Evolutionary conservation across 2,329 filamentous ascomycete species (phyloP), one percentile per base, ranked within the genome.

Genomic region (Botrytis hyacinthi): DNA sequence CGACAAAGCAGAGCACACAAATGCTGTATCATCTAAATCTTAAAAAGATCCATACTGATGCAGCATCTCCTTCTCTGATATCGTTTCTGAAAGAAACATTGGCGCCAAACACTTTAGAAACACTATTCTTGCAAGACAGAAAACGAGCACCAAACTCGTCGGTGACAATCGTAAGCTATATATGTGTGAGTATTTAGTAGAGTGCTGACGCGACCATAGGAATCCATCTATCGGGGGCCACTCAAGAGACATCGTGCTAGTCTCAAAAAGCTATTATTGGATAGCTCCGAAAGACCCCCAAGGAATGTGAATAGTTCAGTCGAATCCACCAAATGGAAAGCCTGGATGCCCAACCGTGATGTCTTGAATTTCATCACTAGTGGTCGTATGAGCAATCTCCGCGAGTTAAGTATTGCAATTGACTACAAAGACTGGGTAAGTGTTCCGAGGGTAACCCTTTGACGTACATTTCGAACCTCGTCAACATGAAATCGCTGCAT

Each of bases 391-490:
- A 86, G 84, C 32, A 89, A 85, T 76, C 83, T 96, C 61, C 87
- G 87, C 73, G 93, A 96, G 82, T 83, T 96, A 40, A 91, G 91
- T 16, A 88, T 93, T 77, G 88, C 89, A 1, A 86, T 96, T 72
- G 88, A 93, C 75, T 93, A 92, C 81, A 89, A 88, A 77, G 91
- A 95, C 78, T 96, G 93, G 93, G 92, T 93, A 85, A 84, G 89
- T 81, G n/a, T n/a, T 8, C 16, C 44, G 10, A 37, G 26, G 35
- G 40, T n/a, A 12, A 16, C 26, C 18, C 22, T 9, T 32, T 29
- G 16, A 16, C 54, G 29, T 42, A 44, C 8, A 69, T 35, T 29
- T 8, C 35, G 26, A 57, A 32, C 7, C 40, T 37, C 48, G 22
- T 26, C 54, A 29, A 20, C 8, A 29, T 29, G 18, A 40, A 37